phyloP scores from a whole-genome alignment of 495 filamentous ascomycete species.

The Massariosphaeria phaeospora region DNA sequence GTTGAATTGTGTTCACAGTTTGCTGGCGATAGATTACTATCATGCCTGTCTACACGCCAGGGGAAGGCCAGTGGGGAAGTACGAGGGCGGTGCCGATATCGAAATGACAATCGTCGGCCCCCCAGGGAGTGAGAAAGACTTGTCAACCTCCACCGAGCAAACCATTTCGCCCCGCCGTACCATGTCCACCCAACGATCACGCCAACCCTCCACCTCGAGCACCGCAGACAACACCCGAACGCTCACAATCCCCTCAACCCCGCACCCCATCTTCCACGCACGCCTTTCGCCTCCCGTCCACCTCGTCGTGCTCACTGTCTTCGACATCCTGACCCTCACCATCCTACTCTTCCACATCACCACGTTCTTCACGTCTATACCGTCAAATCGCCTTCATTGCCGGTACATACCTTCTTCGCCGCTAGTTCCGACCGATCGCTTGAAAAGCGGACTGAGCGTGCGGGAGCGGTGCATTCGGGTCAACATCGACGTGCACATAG shows the following conservation, averaged over 20 bases:
- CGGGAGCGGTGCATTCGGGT: not conserved
- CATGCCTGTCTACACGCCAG: too few relatives aligned
- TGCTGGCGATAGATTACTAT: not conserved
- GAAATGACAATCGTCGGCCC: too few relatives aligned
- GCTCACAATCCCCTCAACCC: not conserved
- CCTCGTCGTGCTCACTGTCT: not conserved
- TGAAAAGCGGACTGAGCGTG: not conserved
- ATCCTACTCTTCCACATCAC: not conserved
- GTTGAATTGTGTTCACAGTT: not conserved
- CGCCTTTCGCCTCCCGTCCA: not conserved
- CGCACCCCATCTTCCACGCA: not conserved
- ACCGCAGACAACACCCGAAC: too few relatives aligned
- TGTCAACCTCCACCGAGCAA: too few relatives aligned
- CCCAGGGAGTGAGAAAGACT: too few relatives aligned
- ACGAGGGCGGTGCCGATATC: too few relatives aligned
- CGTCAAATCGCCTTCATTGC: not conserved
- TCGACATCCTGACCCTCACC: not conserved
- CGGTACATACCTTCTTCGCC: not conserved
- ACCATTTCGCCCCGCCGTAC: too few relatives aligned
- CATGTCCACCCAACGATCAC: too few relatives aligned
- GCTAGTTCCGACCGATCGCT: too few relatives aligned
- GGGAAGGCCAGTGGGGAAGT: too few relatives aligned
- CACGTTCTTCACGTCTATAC: not conserved
- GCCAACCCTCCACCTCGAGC: too few relatives aligned
- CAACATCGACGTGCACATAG: not conserved